A percentile compares a stretch with the other conserved stretches of the same genome.
phyloP scores from a whole-genome alignment of 1,284 basidiomycete genomes.

The Takashimella tepidaria region DNA sequence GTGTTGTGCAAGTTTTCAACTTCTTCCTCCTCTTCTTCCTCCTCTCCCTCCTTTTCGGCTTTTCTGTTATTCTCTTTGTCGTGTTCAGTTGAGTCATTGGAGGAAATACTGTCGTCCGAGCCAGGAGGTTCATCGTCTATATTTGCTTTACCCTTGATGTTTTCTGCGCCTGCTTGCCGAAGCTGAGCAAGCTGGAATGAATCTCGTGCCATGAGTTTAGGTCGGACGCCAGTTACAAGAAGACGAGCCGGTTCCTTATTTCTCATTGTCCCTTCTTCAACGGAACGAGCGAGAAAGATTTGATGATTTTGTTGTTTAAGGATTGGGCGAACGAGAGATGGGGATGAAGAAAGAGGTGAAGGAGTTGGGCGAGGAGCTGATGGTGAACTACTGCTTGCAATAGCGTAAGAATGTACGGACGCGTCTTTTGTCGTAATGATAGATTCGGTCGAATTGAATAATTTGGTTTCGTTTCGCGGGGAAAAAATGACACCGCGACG shows the following conservation, averaged over 20 bases:
- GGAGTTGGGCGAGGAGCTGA: slow-evolving; percentile 5
- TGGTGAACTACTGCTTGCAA: not conserved
- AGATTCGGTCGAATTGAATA: slow-evolving; percentile 32
- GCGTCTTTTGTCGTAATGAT: slow-evolving; percentile 14
- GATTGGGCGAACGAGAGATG: slow-evolving; percentile 19
- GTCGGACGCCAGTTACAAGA: slow-evolving; percentile 33
- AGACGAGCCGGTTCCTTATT: slow-evolving; percentile 43
- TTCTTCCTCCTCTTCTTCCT: slow-evolving; percentile 28
- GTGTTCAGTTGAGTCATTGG: slow-evolving; percentile 5
- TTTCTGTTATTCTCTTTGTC: not conserved
- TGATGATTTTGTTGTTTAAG: slow-evolving; percentile 29
- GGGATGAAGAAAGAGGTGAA: slow-evolving; percentile 7
- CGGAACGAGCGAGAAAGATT: slow-evolving; percentile 37
- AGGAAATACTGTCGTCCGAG: slow-evolving; percentile 27
- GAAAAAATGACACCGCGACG: slow-evolving; percentile 30
- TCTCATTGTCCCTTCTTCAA: slow-evolving; percentile 42
- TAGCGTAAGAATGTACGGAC: not conserved
- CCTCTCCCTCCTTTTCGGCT: slow-evolving; percentile 10
- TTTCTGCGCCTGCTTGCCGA: slow-evolving; percentile 16
- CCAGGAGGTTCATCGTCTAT: slow-evolving; percentile 22
- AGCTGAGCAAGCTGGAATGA: slow-evolving; percentile 32
- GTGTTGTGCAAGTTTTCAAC: slow-evolving; percentile 32
- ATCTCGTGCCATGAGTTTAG: slow-evolving; percentile 26
- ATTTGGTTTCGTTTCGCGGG: slow-evolving; percentile 29
- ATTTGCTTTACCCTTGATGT: slow-evolving; percentile 10